Percentiles rank a stretch among this genome's conserved stretches.
Conservation (phyloP, 2,329 filamentous ascomycete species). For the Emmonsia crescens region DNA sequence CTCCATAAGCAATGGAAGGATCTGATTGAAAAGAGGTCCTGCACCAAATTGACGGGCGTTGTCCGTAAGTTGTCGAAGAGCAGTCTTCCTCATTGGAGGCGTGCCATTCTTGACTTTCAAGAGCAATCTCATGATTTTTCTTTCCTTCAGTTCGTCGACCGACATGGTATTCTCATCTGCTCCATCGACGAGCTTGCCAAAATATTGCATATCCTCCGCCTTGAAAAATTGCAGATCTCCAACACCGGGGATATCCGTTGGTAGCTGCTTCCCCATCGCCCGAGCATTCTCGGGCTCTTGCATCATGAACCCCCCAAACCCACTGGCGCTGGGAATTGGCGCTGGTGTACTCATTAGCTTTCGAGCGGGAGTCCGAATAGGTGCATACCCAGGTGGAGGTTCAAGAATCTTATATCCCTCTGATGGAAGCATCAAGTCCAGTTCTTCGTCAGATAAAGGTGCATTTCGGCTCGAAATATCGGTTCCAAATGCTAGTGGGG, state of each 20-base stretch:
- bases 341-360: conserved; percentile 63
- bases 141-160: conserved; percentile 91
- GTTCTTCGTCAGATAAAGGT: conserved; percentile 81
- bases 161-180: conserved; percentile 83
- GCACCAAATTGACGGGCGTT: conserved; percentile 95
- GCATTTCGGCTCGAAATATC: conserved; percentile 72
- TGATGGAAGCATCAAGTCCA: conserved; percentile 79
- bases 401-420: conserved; percentile 89
- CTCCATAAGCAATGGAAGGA: conserved; percentile 93
- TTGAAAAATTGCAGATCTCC: conserved; percentile 98
- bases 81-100: conserved; percentile 96
- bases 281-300: conserved; percentile 82
- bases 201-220: conserved; percentile 96
- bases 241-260: conserved; percentile 90
- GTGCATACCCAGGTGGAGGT: conserved; percentile 84
- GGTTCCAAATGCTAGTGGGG: conserved; percentile 60
- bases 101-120: conserved; percentile 99
- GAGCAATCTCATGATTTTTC: conserved; percentile 94
- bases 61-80: conserved; percentile 90
- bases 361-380: conserved; percentile 64
- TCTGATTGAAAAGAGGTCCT: conserved; percentile 91
- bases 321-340: conserved; percentile 48
- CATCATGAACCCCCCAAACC: conserved; percentile 81
- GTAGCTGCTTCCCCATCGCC: conserved; percentile 71
- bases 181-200: conserved; percentile 91